Evolutionary conservation across 129 eudicot genomes (phyloP).

Genomic region (Helichrysum umbraculigerum): DNA sequence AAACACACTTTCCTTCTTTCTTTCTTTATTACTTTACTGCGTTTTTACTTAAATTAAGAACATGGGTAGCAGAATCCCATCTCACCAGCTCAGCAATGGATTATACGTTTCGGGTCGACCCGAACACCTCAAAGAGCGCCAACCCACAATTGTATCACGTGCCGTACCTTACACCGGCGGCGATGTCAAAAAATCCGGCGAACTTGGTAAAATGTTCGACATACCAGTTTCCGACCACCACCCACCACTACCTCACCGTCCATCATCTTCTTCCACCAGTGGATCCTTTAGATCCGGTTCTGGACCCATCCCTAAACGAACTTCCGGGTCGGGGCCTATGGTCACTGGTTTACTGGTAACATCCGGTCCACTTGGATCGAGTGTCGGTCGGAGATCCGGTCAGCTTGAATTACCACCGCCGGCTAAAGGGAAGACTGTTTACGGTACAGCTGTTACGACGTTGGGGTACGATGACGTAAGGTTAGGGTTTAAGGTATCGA

Average conservation of each 20-base stretch:
- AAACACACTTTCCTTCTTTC: not conserved
- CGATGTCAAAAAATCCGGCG: constrained; percentile 90
- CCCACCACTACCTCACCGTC: constrained; percentile 45
- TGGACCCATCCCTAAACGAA: constrained; percentile 44
- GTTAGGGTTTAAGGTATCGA: constrained; percentile 77
- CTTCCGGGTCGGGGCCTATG: constrained; percentile 51
- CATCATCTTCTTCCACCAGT: constrained; percentile 55
- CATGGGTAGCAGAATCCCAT: constrained; percentile 71
- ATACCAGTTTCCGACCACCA: constrained; percentile 42
- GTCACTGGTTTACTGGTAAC: constrained; percentile 84
- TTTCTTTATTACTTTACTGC: not conserved
- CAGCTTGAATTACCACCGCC: constrained; percentile 43
- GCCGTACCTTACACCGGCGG: constrained; percentile 96
- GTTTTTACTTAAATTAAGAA: not conserved
- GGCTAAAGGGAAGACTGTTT: constrained; percentile 47
- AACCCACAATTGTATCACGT: constrained; percentile 60
- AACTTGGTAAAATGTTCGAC: constrained; percentile 90
- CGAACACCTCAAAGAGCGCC: constrained; percentile 62
- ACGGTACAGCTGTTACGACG: constrained; percentile 76
- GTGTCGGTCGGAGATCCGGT: constrained; percentile 64
- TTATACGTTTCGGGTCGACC: constrained; percentile 94
- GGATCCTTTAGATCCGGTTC: constrained; percentile 55
- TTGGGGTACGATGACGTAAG: constrained; percentile 53
- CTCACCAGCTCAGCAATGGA: constrained; percentile 96
- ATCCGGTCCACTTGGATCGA: constrained; percentile 77